Conservation (phyloP, 805 yeast genomes). For the Millerozyma miso region DNA sequence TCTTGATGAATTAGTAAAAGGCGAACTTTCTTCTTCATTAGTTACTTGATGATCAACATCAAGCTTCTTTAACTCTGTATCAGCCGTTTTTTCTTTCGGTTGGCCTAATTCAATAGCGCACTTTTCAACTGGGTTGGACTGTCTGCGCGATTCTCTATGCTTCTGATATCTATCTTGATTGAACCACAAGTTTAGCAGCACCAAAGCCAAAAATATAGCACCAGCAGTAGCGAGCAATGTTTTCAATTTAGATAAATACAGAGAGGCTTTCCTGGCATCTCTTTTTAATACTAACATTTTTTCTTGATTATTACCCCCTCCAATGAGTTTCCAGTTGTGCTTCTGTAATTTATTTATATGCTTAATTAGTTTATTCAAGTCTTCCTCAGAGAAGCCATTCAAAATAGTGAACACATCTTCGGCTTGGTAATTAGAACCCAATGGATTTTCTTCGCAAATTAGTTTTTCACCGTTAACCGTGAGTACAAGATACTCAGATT, state of each 20-base stretch:
- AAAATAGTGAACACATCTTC: constrained; percentile 43
- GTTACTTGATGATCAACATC: no score
- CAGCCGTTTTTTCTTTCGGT: no score
- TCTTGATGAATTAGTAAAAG: background rate
- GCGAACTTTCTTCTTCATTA: background rate
- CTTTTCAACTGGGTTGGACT: no score
- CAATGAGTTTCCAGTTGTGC: constrained; percentile 52
- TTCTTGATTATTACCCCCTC: constrained; percentile 25
- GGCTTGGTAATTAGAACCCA: constrained; percentile 26
- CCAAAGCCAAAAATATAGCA: constrained; percentile 16
- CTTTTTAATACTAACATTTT: constrained; percentile 12
- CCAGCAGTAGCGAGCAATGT: constrained; percentile 24
- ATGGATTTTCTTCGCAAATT: constrained; percentile 32
- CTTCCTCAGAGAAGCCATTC: constrained; percentile 28
- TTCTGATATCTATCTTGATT: constrained; percentile 1
- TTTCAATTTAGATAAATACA: constrained; percentile 11
- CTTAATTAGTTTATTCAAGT: constrained; percentile 30
- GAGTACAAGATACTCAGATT: constrained; percentile 25
- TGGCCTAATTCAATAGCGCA: no score
- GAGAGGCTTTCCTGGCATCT: constrained; percentile 1
- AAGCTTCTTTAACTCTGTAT: no score
- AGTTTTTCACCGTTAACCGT: constrained; percentile 33
- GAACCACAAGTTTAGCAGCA: constrained; percentile 18
- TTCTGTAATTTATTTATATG: constrained; percentile 40
- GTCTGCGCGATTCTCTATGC: background rate